Evolutionary conservation across 2,329 filamentous ascomycete genomes (phyloP), one percentile per base, ranked within the genome.

Genomic region (Ceratocystis lukuohia): DNA sequence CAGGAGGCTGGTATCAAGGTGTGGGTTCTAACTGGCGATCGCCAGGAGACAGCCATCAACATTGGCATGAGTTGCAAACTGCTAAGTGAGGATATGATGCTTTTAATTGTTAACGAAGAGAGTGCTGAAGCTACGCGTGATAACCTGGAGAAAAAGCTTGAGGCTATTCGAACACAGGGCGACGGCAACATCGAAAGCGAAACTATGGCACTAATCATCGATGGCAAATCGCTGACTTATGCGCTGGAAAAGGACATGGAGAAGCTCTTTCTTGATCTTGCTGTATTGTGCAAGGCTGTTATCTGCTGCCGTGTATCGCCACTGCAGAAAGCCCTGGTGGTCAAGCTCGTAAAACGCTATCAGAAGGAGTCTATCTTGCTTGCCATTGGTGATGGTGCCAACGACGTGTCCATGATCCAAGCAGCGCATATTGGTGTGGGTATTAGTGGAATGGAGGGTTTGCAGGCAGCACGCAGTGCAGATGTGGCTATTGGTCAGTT

Each of bases 381-480:
- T 63, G 94, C 94, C 64, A 96, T 99, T 74, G 94, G 94, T 71
- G 94, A 99, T 72, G 94, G 94, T 70, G 94, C 94, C 61, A 99
- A 99, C 77, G 94, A 99, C 73, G 94, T 99, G n/a, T 96, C 93
- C 20, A 99, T 99, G 94, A 99, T 99, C 66, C 94, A 99, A 78
- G 94, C 94, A 10, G 94, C 94, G 12, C 94, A 99, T 74, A 96
- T 99, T 70, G 94, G 94, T 70, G 90, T 99, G 57, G 94, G 94
- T 76, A 99, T 99, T 75, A 96, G 91, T 73, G 94, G 94, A 76
- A 84, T 96, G 70, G 94, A 99, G 81, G 94, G 94, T 81, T 84
- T 99, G 0, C 94, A 99, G 77, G 94, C 94, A 61, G 94, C 94
- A 61, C 86, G 94, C 72, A 96, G 91, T 72, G 94, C 94, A 67